Percentiles rank a stretch among this genome's conserved stretches.
Evolutionary conservation across 2,329 filamentous ascomycete species (phyloP).

Genomic region (Paecilomyces fulvus): DNA sequence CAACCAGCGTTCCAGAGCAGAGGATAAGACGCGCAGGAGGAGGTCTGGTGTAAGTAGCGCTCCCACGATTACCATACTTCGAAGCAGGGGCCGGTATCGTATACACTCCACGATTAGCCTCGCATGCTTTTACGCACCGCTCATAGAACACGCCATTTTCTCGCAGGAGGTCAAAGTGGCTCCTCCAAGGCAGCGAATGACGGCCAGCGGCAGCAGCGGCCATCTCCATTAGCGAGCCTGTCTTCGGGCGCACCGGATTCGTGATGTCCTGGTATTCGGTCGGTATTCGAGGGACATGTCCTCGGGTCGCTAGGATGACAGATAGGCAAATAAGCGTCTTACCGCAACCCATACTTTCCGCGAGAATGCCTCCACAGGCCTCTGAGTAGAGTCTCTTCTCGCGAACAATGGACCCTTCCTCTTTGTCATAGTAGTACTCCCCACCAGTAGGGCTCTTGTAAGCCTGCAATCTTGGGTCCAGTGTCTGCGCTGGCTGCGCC

Average conservation of each 20-base stretch:
- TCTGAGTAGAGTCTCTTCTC: constrained; percentile 67
- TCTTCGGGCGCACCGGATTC: constrained; percentile 35
- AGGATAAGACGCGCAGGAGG: constrained; percentile 47
- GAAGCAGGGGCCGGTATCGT: constrained; percentile 42
- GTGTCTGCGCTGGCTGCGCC: constrained; percentile 49
- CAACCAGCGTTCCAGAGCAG: constrained; percentile 62
- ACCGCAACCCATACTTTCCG: constrained; percentile 50
- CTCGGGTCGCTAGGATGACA: constrained; percentile 65
- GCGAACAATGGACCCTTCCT: constrained; percentile 52
- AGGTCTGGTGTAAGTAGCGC: constrained; percentile 30
- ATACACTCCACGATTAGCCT: constrained; percentile 53
- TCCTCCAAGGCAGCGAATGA: constrained; percentile 61
- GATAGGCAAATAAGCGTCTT: constrained; percentile 84
- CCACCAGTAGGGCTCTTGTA: constrained; percentile 53
- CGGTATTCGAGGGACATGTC: constrained; percentile 59
- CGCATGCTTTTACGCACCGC: constrained; percentile 49
- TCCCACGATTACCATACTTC: constrained; percentile 31
- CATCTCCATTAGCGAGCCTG: constrained; percentile 66
- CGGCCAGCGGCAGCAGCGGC: constrained; percentile 61
- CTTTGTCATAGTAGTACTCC: constrained; percentile 62
- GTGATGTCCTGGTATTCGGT: constrained; percentile 46
- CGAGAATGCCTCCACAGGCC: constrained; percentile 58
- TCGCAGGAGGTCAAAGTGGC: constrained; percentile 49
- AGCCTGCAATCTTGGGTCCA: constrained; percentile 65
- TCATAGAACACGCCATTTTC: constrained; percentile 44